phyloP scores from a whole-genome alignment of 148 eudicot species.

The Heliosperma pusillum region DNA sequence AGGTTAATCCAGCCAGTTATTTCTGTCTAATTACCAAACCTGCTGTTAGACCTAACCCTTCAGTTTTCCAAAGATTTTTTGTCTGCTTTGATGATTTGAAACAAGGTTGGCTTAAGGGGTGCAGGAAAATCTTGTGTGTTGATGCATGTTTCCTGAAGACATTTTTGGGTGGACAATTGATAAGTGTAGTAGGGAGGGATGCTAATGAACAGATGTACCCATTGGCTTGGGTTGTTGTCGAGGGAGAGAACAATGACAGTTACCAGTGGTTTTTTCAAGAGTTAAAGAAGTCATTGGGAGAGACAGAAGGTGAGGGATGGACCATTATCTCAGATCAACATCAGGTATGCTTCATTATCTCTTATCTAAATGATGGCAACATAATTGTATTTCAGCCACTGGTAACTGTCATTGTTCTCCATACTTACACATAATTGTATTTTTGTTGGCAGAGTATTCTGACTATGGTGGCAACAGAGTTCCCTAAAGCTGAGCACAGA shows the following conservation, averaged over 20 bases:
- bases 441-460: neutral
- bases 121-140: neutral
- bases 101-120: neutral
- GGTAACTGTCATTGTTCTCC: too few relatives aligned
- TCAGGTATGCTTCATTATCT: neutral
- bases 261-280: slow-evolving; percentile 1
- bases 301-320: neutral
- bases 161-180: neutral
- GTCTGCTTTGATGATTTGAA: neutral
- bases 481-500: neutral
- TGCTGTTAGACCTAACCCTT: neutral
- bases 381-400: too few relatives aligned
- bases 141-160: slow-evolving; percentile 6
- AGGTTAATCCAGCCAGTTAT: too few relatives aligned
- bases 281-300: neutral
- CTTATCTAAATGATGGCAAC: too few relatives aligned
- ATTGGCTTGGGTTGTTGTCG: neutral
- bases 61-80: neutral
- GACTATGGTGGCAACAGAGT: neutral
- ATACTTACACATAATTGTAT: too few relatives aligned
- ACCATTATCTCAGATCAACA: slow-evolving; percentile 1
- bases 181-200: neutral
- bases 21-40: too few relatives aligned
- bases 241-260: neutral
- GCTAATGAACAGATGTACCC: slow-evolving; percentile 12